Base-by-base conservation (phyloP, 805 yeast genomes). In the Yarrowia sp. region DNA sequence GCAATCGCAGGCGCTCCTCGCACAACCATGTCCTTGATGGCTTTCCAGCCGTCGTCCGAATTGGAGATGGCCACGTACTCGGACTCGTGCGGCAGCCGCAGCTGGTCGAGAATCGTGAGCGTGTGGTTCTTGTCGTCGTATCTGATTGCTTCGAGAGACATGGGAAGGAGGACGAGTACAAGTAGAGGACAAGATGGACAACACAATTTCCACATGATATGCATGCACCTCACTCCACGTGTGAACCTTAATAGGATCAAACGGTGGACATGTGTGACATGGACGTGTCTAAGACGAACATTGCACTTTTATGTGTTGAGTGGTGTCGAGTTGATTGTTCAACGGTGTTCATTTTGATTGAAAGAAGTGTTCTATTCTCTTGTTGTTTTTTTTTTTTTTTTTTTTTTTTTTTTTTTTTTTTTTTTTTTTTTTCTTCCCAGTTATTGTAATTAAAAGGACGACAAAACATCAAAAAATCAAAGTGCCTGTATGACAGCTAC, bases 1-100 rank as follows among this genome's bases (percentile, higher is more conserved):
- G 98, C 98, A 75, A 94, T 94, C 1, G 98, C 98, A 0, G 99
- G 99, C 0, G 99, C 99, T 44, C 99, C 99, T 76, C 99, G 84
- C 5, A 96, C 98, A 73, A 91, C 92, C 99, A 94, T 94, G 68
- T 82, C 82, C 74, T 87, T 88, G 76, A 94, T 94, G n/a, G 90
- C 96, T 19, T 83, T 82, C 77, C 80, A 91, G 3, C 96, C 98
- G 76, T 89, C 92, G 56, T 87, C 87, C 63, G 91, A 86, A 17
- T 86, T 79, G 44, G 79, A 71, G 68, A 94, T 84, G 0, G 82
- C 75, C 20, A 93, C 79, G 76, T 91, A 94, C 60, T 80, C 82
- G 0, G 96, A 86, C 65, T 88, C 83, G 72, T 91, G 92, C 0
- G 99, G 99, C 43, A 94, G 84, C 40, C 85, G 76, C 15, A 92